Conservation (phyloP, 2,329 filamentous ascomycete genomes). For the Juglanconis juglandina region DNA sequence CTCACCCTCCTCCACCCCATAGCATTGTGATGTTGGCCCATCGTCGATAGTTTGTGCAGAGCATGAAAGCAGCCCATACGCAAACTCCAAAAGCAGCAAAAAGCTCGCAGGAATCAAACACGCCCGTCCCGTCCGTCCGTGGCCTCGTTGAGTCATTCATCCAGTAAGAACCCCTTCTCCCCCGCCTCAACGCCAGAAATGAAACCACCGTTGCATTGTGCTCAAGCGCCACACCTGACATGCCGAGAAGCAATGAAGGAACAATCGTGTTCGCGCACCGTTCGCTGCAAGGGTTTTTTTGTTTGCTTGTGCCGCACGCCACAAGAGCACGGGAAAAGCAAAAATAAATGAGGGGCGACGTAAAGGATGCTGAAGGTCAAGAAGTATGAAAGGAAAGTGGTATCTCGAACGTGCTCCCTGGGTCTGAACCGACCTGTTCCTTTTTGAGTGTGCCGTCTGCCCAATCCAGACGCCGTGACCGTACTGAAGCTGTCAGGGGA, state of each 20-base stretch:
- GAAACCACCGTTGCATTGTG: background rate
- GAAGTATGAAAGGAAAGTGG: constrained; percentile 1
- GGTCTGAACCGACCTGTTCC: background rate
- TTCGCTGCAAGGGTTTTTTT: background rate
- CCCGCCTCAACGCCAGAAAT: background rate
- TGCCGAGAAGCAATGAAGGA: background rate
- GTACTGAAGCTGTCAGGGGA: background rate
- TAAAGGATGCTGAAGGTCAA: background rate
- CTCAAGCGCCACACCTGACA: background rate
- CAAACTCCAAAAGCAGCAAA: background rate
- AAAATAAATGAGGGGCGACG: background rate
- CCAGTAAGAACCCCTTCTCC: background rate
- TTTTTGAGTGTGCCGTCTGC: background rate
- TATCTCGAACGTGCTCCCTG: constrained; percentile 9
- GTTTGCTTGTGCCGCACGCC: background rate
- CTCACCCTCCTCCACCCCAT: too few relatives aligned
- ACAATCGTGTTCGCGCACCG: too few relatives aligned
- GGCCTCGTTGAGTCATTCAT: background rate
- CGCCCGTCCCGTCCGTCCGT: background rate
- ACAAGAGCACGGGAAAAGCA: background rate
- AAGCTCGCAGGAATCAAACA: background rate
- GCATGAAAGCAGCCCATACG: too few relatives aligned
- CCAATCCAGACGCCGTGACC: background rate
- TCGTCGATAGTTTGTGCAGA: too few relatives aligned
- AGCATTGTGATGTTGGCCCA: too few relatives aligned